Evolutionary conservation across 2,329 filamentous ascomycete species (phyloP).

Genomic region (Penicillium sp.): DNA sequence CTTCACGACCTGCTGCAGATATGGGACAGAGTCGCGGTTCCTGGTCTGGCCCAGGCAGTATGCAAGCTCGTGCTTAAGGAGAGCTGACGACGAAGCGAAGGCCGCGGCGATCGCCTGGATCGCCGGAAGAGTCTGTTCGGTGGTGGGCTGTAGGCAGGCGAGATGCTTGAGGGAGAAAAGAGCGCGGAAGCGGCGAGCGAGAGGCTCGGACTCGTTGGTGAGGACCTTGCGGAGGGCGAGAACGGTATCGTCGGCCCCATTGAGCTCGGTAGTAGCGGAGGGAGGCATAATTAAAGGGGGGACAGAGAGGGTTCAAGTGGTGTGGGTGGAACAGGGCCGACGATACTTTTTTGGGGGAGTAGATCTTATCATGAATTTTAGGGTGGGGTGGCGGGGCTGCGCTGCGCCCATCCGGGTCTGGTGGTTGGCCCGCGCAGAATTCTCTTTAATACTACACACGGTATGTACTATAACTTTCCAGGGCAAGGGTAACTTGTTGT

Average conservation of each 20-base stretch:
- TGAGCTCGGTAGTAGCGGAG: conserved; percentile 38
- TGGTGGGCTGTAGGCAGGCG: conserved; percentile 69
- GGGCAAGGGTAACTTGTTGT: too few relatives aligned
- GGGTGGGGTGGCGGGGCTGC: conserved; percentile 44
- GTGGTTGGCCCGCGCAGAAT: conserved; percentile 24
- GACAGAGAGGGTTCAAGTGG: neutral
- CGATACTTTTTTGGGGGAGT: conserved; percentile 32
- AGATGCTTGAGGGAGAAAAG: conserved; percentile 98
- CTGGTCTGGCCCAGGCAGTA: conserved; percentile 95
- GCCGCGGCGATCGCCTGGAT: conserved; percentile 85
- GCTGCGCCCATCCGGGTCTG: conserved; percentile 26
- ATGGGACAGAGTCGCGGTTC: conserved; percentile 74
- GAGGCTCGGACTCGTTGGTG: conserved; percentile 77
- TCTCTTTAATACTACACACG: neutral
- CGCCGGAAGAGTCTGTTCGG: conserved; percentile 64
- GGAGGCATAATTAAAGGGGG: conserved; percentile 37
- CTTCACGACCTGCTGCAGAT: conserved; percentile 74
- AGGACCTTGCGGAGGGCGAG: conserved; percentile 70
- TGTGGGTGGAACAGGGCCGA: conserved; percentile 17
- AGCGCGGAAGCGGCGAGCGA: conserved; percentile 89
- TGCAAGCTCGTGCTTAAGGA: conserved; percentile 94
- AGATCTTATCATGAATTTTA: conserved; percentile 49
- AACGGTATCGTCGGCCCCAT: conserved; percentile 46
- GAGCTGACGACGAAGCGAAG: conserved; percentile 81
- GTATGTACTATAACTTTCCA: neutral